Conservation (phyloP, 2,329 filamentous ascomycete species). For the Teratosphaeria viscida region DNA sequence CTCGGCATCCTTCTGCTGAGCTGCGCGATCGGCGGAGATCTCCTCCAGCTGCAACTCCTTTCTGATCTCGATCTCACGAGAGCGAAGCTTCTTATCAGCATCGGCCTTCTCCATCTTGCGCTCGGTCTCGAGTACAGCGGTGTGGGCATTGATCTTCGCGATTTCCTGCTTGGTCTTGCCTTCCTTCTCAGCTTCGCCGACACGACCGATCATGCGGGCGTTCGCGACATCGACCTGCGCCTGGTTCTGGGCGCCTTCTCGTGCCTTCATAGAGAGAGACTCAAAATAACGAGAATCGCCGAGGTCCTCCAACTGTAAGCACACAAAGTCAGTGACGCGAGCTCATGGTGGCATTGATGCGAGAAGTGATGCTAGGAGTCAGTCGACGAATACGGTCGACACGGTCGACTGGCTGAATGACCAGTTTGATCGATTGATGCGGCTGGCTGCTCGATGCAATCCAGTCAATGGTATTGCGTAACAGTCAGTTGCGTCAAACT, state of each 20-base stretch:
- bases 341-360: not conserved
- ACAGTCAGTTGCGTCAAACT: too few relatives aligned
- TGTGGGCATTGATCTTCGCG: slow-evolving; percentile 78
- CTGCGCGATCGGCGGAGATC: slow-evolving; percentile 61
- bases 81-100: slow-evolving; percentile 66
- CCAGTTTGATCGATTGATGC: too few relatives aligned
- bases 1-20: slow-evolving; percentile 69
- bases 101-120: slow-evolving; percentile 68
- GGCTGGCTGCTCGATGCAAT: too few relatives aligned
- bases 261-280: slow-evolving; percentile 70
- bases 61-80: slow-evolving; percentile 60
- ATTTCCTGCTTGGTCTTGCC: slow-evolving; percentile 77
- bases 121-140: slow-evolving; percentile 73
- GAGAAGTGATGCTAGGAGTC: not conserved
- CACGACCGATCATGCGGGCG: slow-evolving; percentile 53
- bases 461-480: too few relatives aligned
- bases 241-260: slow-evolving; percentile 76
- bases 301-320: slow-evolving; percentile 57
- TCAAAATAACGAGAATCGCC: slow-evolving; percentile 75
- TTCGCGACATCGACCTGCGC: slow-evolving; percentile 54
- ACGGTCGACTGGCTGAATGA: too few relatives aligned
- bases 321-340: not conserved
- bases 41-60: slow-evolving; percentile 66
- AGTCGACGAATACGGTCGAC: too few relatives aligned
- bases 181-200: slow-evolving; percentile 66